A percentile compares a stretch with the other conserved stretches of the same genome.
Conservation (phyloP, 1,284 basidiomycete genomes). For the Lignosus rhinocerotis region DNA sequence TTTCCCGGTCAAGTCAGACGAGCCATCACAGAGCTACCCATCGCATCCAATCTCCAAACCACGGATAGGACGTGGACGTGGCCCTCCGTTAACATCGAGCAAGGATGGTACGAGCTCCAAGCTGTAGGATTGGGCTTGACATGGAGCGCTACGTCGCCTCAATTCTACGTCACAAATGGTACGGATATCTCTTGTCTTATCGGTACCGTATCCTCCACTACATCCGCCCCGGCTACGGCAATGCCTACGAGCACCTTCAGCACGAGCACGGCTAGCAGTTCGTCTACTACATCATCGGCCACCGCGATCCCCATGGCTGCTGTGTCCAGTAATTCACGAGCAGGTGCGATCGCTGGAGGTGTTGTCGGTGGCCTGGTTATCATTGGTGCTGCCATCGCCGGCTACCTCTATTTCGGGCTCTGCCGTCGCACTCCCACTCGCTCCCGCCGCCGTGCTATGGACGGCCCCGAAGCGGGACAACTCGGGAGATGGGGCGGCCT, state of each 20-base stretch:
- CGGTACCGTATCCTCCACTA: conserved; percentile 7
- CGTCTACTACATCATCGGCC: conserved; percentile 1
- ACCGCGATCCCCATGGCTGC: conserved; percentile 11
- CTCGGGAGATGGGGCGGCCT: conserved; percentile 29
- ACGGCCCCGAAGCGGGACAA: conserved; percentile 9
- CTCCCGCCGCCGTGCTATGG: conserved; percentile 17
- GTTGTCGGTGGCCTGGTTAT: conserved; percentile 36
- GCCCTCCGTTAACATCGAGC: conserved; percentile 24
- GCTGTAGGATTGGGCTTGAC: conserved; percentile 5
- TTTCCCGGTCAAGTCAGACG: background rate
- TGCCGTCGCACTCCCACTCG: conserved; percentile 23
- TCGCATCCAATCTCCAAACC: conserved; percentile 17
- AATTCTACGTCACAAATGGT: conserved; percentile 28
- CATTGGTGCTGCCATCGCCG: conserved; percentile 22
- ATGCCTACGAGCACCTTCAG: background rate
- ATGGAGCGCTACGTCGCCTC: conserved; percentile 7
- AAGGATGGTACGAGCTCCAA: conserved; percentile 27
- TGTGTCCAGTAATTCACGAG: conserved; percentile 20
- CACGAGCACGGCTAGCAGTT: background rate
- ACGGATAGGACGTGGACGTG: conserved; percentile 18
- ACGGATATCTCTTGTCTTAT: conserved; percentile 21
- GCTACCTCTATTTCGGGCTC: conserved; percentile 29
- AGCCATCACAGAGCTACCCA: background rate
- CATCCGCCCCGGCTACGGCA: conserved; percentile 5
- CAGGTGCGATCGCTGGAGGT: conserved; percentile 38